A percentile compares a stretch with the other conserved stretches of the same genome.
phyloP scores from a whole-genome alignment of 179 eudicot genomes.

The Silene noctiflora region DNA sequence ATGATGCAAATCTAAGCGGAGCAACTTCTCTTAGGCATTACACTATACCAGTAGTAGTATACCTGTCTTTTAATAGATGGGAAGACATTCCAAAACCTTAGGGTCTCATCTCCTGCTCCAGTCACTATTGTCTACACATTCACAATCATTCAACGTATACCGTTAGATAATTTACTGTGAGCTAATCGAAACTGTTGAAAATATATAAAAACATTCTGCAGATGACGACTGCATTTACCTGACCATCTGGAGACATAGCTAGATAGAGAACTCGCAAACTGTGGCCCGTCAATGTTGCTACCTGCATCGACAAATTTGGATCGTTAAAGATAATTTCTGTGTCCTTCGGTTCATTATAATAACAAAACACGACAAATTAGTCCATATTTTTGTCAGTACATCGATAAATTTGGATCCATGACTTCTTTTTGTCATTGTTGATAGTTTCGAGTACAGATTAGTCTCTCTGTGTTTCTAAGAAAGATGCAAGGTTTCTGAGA shows the following conservation, averaged over 20 bases:
- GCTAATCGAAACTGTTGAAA: background rate
- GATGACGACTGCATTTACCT: conserved; percentile 42
- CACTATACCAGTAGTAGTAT: conserved; percentile 26
- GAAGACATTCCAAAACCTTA: conserved; percentile 92
- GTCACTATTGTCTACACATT: conserved; percentile 84
- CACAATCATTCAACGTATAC: conserved; percentile 8
- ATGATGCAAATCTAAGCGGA: background rate
- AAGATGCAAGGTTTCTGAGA: too few species aligned
- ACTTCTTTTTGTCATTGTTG: too few species aligned
- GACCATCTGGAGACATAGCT: conserved; percentile 95
- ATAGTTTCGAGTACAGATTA: too few species aligned
- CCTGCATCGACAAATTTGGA: conserved; percentile 33
- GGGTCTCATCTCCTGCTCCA: conserved; percentile 96
- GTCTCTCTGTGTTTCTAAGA: too few species aligned
- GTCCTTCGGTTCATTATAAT: too few species aligned
- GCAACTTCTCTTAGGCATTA: background rate
- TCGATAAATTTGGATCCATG: too few species aligned
- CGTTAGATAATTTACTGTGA: background rate
- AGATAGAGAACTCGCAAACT: conserved; percentile 88
- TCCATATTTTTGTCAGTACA: too few species aligned
- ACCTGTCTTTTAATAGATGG: conserved; percentile 84
- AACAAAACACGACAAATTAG: too few species aligned
- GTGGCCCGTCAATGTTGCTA: conserved; percentile 94
- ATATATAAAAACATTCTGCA: background rate
- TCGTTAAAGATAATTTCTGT: background rate